Evolutionary conservation across 352 stramenopile species (phyloP), one percentile per base, ranked within the genome.

Genomic region (Pythium sp.): DNA sequence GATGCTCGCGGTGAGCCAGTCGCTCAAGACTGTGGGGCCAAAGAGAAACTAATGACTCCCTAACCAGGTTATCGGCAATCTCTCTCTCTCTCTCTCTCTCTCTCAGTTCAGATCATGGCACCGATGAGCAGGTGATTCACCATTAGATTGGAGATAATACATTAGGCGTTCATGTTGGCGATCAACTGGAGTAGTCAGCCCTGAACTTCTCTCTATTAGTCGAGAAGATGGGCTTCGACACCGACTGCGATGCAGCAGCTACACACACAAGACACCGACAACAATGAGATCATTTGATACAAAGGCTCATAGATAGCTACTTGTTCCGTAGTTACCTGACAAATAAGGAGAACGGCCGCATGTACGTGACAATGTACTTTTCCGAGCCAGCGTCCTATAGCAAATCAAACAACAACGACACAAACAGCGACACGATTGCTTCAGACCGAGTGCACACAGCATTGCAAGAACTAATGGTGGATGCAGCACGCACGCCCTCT

Each of bases 321-420:
- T 32, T 3, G 5, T 32, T 32, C 8, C 8, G 1, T 8, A 65
- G 47, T 5, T 74, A 92, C 85, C 83, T 94, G 66, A 89, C 72
- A 69, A 92, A 92, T 30, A 94, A 82, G 0, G 86, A 92, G 60
- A 94, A 92, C 11, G 86, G 86, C 2, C 76, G 75, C 65, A 81
- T 82, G 72, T 94, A 94, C 12, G 81, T 87, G 65, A 94, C 76
- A 51, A 94, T 85, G 64, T 87, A 91, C 73, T 94, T 94, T 58
- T 90, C 81, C 26, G 74, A 80, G 6, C 80, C 79, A 15, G 70
- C 71, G 18, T 93, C 86, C 86, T 93, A 62, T 8, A 57, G 7
- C n/a, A 5, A 55, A 14, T 26, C 43, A 43, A 15, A 26, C 18
- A 14, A 58, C 22, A 36, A 58, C 11, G 8, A 36, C n/a, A 22